Conservation (phyloP, 306 rosid species). For the Purshia tridentata region DNA sequence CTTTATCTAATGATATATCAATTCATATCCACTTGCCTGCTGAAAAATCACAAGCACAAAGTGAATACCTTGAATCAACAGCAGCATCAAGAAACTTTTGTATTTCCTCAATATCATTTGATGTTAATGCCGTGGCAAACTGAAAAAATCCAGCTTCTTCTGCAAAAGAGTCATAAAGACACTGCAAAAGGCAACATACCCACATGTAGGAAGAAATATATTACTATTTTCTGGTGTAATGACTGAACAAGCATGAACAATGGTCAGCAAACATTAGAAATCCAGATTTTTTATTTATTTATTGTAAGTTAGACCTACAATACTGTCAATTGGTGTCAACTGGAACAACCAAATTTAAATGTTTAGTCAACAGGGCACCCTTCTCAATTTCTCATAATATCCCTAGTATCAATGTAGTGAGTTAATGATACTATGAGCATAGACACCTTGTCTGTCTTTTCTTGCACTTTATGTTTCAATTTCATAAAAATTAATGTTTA, state of each 20-base stretch:
- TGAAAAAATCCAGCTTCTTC: slow-evolving; percentile 79
- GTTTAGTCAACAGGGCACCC: neutral
- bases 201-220: slow-evolving; percentile 12
- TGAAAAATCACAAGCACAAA: slow-evolving; percentile 26
- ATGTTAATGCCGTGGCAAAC: slow-evolving; percentile 84
- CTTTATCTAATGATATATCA: slow-evolving; percentile 4
- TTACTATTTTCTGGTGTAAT: slow-evolving; percentile 11
- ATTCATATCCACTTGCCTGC: slow-evolving; percentile 15
- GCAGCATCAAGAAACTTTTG: slow-evolving; percentile 80
- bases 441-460: neutral
- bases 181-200: slow-evolving; percentile 44
- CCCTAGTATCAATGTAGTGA: neutral
- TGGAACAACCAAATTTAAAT: neutral
- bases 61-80: slow-evolving; percentile 60
- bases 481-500: neutral
- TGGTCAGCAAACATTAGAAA: neutral
- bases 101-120: slow-evolving; percentile 89
- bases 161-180: slow-evolving; percentile 71
- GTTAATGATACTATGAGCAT: neutral
- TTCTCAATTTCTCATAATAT: neutral
- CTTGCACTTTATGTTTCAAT: neutral
- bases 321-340: neutral
- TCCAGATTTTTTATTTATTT: neutral
- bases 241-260: neutral
- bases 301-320: neutral